Evolutionary conservation across 495 filamentous ascomycete genomes (phyloP).

Genomic region (Penicillium dipodomyicola): DNA sequence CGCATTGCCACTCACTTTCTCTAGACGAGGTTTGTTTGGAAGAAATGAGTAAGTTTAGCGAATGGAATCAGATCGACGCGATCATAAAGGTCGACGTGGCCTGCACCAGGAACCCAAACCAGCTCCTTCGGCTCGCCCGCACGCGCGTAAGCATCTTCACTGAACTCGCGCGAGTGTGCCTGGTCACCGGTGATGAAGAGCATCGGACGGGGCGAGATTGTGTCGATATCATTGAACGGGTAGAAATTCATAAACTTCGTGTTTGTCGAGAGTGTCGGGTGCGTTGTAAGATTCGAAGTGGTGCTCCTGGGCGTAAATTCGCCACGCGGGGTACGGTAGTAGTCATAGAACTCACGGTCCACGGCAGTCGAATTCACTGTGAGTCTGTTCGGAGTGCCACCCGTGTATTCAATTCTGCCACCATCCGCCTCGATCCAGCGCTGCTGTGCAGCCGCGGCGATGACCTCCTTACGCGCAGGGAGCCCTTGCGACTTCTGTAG

Average conservation of each 20-base stretch:
- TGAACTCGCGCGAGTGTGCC: constrained; percentile 30
- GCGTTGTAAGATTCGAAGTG: constrained; percentile 20
- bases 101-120: constrained; percentile 23
- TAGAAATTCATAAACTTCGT: constrained; percentile 31
- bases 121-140: constrained; percentile 31
- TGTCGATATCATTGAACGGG: constrained; percentile 27
- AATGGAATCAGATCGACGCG: constrained; percentile 29
- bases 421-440: constrained; percentile 27
- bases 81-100: constrained; percentile 31
- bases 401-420: constrained; percentile 16
- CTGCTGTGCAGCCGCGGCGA: constrained; percentile 21
- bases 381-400: constrained; percentile 17
- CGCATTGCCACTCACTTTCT: too few species aligned
- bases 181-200: constrained; percentile 29
- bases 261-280: constrained; percentile 22
- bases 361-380: constrained; percentile 17
- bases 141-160: constrained; percentile 27
- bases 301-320: constrained; percentile 21
- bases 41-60: constrained; percentile 23
- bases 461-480: constrained; percentile 15
- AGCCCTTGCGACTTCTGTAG: constrained; percentile 19
- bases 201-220: constrained; percentile 30
- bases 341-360: constrained; percentile 27
- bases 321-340: constrained; percentile 27
- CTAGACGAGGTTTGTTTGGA: constrained; percentile 15